Percentiles rank a stretch among this genome's conserved stretches.
Conservation (phyloP, 192 early-diverging fungal species). For the Coemansia sp. region DNA sequence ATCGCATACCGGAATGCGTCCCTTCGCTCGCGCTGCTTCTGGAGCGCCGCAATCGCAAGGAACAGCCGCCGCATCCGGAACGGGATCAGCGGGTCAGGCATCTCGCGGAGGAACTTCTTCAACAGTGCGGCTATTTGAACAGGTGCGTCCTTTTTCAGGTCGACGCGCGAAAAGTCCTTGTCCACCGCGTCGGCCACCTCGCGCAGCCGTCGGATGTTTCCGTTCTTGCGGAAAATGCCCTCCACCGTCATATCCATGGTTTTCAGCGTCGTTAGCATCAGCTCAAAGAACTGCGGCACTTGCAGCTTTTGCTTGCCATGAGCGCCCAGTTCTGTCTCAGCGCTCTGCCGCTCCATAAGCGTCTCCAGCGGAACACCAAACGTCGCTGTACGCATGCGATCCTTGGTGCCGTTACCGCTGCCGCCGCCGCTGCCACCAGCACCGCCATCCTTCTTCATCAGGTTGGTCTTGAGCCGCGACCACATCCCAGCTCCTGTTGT, state of each 20-base stretch:
- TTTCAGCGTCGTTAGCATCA: slow-evolving; percentile 72
- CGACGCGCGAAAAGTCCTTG: slow-evolving; percentile 70
- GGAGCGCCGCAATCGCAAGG: slow-evolving; percentile 71
- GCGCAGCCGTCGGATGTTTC: slow-evolving; percentile 90
- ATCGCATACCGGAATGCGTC: slow-evolving; percentile 76
- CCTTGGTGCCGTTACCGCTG: slow-evolving; percentile 23
- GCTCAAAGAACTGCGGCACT: slow-evolving; percentile 85
- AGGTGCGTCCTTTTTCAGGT: slow-evolving; percentile 69
- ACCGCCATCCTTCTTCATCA: slow-evolving; percentile 58
- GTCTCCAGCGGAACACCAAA: slow-evolving; percentile 89
- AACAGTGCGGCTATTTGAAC: slow-evolving; percentile 93
- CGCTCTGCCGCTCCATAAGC: slow-evolving; percentile 79
- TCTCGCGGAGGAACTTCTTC: slow-evolving; percentile 94
- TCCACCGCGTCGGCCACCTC: slow-evolving; percentile 83
- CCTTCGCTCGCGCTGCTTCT: slow-evolving; percentile 56
- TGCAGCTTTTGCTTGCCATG: slow-evolving; percentile 63
- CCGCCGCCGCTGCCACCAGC: slow-evolving; percentile 11
- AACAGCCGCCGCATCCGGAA: slow-evolving; percentile 86
- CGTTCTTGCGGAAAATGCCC: slow-evolving; percentile 97
- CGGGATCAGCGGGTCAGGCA: slow-evolving; percentile 94
- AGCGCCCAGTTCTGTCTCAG: slow-evolving; percentile 72
- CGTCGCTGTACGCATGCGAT: slow-evolving; percentile 66
- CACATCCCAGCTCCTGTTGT: slow-evolving; percentile 60
- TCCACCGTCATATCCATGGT: slow-evolving; percentile 77
- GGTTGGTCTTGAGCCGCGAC: slow-evolving; percentile 67